A percentile compares a stretch with the other conserved stretches of the same genome.
Evolutionary conservation across 192 early-diverging fungal species (phyloP).

Genomic region (Mortierella antarctica): DNA sequence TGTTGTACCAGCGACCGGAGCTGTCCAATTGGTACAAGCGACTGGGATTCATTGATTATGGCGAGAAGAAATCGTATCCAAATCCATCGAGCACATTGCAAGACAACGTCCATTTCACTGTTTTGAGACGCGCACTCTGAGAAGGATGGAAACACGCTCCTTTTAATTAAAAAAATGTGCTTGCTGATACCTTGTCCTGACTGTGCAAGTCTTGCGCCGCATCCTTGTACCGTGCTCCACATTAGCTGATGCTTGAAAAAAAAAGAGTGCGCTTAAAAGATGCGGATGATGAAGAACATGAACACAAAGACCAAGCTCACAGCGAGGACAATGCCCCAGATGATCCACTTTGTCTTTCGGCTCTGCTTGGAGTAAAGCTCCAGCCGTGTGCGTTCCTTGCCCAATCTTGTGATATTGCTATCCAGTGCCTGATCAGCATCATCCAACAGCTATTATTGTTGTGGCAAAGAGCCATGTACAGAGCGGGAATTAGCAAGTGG

Average conservation of each 20-base stretch:
- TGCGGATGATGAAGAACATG: slow-evolving; percentile 52
- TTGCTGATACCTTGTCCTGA: background rate
- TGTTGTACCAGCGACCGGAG: slow-evolving; percentile 49
- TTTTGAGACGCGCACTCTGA: slow-evolving; percentile 16
- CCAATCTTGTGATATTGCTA: slow-evolving; percentile 40
- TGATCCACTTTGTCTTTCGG: slow-evolving; percentile 51
- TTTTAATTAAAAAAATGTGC: background rate
- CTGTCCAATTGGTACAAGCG: slow-evolving; percentile 56
- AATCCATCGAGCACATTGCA: slow-evolving; percentile 19
- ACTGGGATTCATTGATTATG: slow-evolving; percentile 54
- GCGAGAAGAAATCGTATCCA: slow-evolving; percentile 44
- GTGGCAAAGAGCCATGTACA: background rate
- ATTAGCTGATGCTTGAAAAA: background rate
- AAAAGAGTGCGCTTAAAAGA: slow-evolving; percentile 18
- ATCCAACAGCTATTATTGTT: slow-evolving; percentile 20
- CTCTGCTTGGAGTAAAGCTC: slow-evolving; percentile 51
- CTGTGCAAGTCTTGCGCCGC: too few relatives aligned
- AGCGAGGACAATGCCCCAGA: slow-evolving; percentile 48
- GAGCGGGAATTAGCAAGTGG: too few relatives aligned
- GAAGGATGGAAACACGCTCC: background rate
- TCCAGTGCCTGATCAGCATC: slow-evolving; percentile 45
- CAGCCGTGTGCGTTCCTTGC: slow-evolving; percentile 34
- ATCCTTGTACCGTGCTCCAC: background rate
- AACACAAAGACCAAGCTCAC: slow-evolving; percentile 47
- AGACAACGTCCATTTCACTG: slow-evolving; percentile 46